Conservation (phyloP, 345 rosid species). For the Raphanus sativus region DNA sequence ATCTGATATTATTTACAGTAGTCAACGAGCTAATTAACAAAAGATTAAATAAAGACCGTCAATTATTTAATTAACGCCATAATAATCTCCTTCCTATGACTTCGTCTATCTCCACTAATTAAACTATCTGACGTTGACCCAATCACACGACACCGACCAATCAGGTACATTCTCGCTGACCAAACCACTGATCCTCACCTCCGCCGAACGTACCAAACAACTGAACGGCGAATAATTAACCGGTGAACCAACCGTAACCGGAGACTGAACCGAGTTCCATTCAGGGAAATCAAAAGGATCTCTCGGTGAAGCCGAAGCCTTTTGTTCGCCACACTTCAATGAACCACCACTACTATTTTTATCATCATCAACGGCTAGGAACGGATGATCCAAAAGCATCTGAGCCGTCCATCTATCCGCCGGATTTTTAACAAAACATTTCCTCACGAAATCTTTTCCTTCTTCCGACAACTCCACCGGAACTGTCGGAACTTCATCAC, state of each 20-base stretch:
- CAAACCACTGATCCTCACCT: slow-evolving; percentile 37
- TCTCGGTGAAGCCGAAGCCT: slow-evolving; percentile 43
- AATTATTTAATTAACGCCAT: slow-evolving; percentile 6
- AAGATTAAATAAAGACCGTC: slow-evolving; percentile 33
- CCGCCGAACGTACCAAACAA: slow-evolving; percentile 17
- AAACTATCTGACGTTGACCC: slow-evolving; percentile 40
- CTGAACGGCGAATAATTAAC: slow-evolving; percentile 14
- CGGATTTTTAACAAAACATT: slow-evolving; percentile 59
- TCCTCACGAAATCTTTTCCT: slow-evolving; percentile 67
- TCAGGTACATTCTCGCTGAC: slow-evolving; percentile 30
- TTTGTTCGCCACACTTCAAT: slow-evolving; percentile 21
- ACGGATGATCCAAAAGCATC: slow-evolving; percentile 78
- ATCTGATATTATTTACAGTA: no score
- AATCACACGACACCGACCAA: slow-evolving; percentile 46
- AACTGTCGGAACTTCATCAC: slow-evolving; percentile 45
- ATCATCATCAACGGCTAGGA: slow-evolving; percentile 40
- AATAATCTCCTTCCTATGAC: slow-evolving; percentile 16
- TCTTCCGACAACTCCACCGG: slow-evolving; percentile 59
- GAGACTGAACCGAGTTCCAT: slow-evolving; percentile 49
- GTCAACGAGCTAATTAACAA: slow-evolving; percentile 10
- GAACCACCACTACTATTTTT: background rate
- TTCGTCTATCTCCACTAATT: slow-evolving; percentile 6
- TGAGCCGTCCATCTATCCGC: slow-evolving; percentile 68
- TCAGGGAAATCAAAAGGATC: slow-evolving; percentile 53
- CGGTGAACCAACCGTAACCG: slow-evolving; percentile 22